Evolutionary conservation across 116 monocot species (phyloP), one percentile per base, ranked within the genome.

Genomic region (Dioscorea cayenensis): DNA sequence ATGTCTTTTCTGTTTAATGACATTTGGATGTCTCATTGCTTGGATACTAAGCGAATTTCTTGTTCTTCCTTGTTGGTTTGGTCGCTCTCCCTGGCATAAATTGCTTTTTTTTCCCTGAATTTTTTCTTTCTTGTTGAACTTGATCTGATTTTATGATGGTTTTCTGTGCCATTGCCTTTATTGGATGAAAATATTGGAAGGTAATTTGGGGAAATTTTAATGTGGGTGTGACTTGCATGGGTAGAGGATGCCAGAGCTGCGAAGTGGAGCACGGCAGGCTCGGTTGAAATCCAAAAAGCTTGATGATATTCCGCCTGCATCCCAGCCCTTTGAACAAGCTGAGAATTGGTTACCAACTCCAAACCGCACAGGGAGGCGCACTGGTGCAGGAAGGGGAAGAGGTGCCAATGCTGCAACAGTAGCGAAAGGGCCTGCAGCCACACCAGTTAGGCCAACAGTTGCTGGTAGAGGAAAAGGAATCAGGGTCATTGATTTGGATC

Each of bases 201-300:
- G 49, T 59, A 69, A 48, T 21, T 52, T 63, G 28, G 10, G 69
- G 76, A 74, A 77, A 1, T 32, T 64, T 64, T 71, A 75, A 81
- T 62, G 78, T 67, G 67, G 66, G 67, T 22, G 80, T 87, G 73
- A 89, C 6, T 89, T 92, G 87, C 77, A 92, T 91, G 92, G 95
- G 87, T 79, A 87, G 85, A 95, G 77, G 77, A 95, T 95, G 95
- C 92, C 87, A 78, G 92, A 95, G 76, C 75, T 95, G 87, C 71
- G 90, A 82, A 95, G 95, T 77, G 89, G 89, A 77, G 80, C 92
- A 70, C 81, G 95, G 32, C 90, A 94, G 83, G 95, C 89, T 80
- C 83, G 89, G 49, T 73, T 92, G 83, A 91, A 72, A 75, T 83
- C 89, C 36, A 89, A 85, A 68, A 93, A 80, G 64, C 80, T 80